Percentiles rank a stretch among this genome's conserved stretches.
Evolutionary conservation across 2,329 filamentous ascomycete species (phyloP).

Genomic region (Apiospora rasikravindrae): DNA sequence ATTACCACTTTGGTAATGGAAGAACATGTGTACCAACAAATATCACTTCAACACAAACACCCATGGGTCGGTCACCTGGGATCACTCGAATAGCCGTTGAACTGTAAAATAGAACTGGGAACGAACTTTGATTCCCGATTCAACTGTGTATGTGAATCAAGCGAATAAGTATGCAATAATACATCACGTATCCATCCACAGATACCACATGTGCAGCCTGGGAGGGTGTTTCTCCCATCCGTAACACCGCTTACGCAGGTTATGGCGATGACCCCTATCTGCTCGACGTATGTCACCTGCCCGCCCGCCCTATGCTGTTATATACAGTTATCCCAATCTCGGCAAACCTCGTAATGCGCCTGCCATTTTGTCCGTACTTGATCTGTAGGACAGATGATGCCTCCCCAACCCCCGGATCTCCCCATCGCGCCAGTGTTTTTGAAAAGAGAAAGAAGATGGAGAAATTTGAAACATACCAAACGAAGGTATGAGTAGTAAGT

Average conservation of each 20-base stretch:
- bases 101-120: neutral
- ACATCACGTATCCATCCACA: neutral
- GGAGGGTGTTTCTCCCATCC: neutral
- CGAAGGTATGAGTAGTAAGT: slow-evolving; percentile 3
- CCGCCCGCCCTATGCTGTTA: neutral
- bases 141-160: neutral
- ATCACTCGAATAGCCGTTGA: no score
- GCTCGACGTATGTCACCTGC: no score
- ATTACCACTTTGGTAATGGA: neutral
- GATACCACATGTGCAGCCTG: neutral
- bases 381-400: neutral
- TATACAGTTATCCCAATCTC: neutral
- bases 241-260: no score
- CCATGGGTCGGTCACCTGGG: no score
- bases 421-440: neutral
- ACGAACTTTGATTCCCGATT: neutral
- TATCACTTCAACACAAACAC: no score
- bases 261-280: no score
- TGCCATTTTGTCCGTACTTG: neutral
- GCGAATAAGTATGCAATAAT: neutral
- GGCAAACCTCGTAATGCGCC: neutral
- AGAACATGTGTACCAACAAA: neutral
- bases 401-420: neutral
- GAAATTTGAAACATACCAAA: neutral
- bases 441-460: neutral